phyloP scores from a whole-genome alignment of 73 alveolate genomes.

The Paramecium octaurelia region DNA sequence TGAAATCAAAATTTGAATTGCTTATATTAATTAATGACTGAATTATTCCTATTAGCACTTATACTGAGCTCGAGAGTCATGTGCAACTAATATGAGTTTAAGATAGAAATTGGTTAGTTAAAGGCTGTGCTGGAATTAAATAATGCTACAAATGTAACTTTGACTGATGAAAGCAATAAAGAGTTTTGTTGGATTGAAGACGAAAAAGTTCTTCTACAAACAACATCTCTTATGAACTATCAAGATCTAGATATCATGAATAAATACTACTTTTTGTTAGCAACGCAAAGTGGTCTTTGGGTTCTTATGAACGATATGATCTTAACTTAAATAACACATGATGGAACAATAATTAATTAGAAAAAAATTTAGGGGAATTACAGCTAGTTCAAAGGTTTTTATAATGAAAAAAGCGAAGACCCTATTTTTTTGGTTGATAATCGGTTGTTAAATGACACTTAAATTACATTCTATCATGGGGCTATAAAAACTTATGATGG shows the following conservation, averaged over 20 bases:
- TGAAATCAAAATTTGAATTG: not conserved
- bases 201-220: not conserved
- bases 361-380: not conserved
- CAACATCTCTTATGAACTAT: not conserved
- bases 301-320: not conserved
- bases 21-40: not conserved
- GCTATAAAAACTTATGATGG: not conserved
- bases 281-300: not conserved
- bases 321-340: not conserved
- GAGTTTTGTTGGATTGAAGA: not conserved
- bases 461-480: not conserved
- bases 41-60: not conserved
- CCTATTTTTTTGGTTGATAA: not conserved
- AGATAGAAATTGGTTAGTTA: not conserved
- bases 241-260: not conserved
- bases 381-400: not conserved
- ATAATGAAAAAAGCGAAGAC: not conserved
- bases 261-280: not conserved
- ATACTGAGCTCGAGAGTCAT: not conserved
- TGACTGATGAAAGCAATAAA: not conserved
- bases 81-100: not conserved
- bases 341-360: not conserved
- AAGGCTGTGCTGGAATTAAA: not conserved
- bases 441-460: not conserved
- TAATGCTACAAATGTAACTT: not conserved